Evolutionary conservation across 2,329 filamentous ascomycete genomes (phyloP).

Genomic region (Hymenoscyphus albidus): DNA sequence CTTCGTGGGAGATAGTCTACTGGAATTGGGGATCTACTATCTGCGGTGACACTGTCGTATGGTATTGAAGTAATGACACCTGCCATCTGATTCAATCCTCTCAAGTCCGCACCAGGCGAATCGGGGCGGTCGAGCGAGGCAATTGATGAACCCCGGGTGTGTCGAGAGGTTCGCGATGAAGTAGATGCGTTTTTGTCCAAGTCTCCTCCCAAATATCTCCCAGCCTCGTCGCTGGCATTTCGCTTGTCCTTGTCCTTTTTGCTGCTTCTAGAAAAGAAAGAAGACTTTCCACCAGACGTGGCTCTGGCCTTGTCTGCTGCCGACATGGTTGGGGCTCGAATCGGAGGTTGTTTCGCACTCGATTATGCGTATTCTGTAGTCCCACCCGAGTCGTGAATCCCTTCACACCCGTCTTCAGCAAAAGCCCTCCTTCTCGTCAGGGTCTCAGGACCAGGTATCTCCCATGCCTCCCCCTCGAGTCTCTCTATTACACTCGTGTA

Average conservation of each 20-base stretch:
- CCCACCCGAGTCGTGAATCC: slow-evolving; percentile 16
- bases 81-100: slow-evolving; percentile 68
- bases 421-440: slow-evolving; percentile 27
- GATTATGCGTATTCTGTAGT: slow-evolving; percentile 15
- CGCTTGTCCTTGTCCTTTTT: slow-evolving; percentile 74
- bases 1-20: slow-evolving; percentile 69
- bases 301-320: slow-evolving; percentile 74
- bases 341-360: slow-evolving; percentile 7
- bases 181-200: slow-evolving; percentile 58
- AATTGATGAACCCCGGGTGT: slow-evolving; percentile 69
- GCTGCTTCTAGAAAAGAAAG: slow-evolving; percentile 87
- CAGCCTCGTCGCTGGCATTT: slow-evolving; percentile 52
- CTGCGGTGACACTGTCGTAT: slow-evolving; percentile 67
- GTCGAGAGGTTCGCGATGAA: slow-evolving; percentile 68
- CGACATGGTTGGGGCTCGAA: slow-evolving; percentile 43
- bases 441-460: slow-evolving; percentile 27
- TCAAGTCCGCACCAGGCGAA: slow-evolving; percentile 55
- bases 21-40: slow-evolving; percentile 65
- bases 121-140: slow-evolving; percentile 66
- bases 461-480: slow-evolving; percentile 28
- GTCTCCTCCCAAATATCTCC: slow-evolving; percentile 49
- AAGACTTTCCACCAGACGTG: slow-evolving; percentile 71
- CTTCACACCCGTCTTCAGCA: slow-evolving; percentile 26
- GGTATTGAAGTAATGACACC: slow-evolving; percentile 86
- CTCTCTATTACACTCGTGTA: slow-evolving; percentile 2